A percentile compares a stretch with the other conserved stretches of the same genome.
phyloP scores from a whole-genome alignment of 2,329 filamentous ascomycete genomes.

The Mycosphaerella sp. region DNA sequence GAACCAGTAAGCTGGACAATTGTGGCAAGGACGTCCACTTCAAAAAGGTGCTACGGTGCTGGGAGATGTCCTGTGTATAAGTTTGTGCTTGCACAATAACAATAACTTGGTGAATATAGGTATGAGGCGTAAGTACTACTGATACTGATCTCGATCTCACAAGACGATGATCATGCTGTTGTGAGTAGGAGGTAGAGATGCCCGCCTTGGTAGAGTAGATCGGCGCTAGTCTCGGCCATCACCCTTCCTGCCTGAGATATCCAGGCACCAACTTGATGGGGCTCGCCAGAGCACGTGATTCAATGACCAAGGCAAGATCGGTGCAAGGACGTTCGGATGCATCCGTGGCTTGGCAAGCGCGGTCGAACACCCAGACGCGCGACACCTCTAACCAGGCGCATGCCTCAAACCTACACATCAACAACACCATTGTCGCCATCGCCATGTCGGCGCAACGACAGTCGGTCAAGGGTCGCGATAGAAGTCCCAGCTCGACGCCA shows the following conservation, averaged over 20 bases:
- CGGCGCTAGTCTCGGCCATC: too few species aligned
- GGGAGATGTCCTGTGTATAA: neutral
- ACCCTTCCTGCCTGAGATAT: too few species aligned
- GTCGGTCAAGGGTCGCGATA: constrained; percentile 23
- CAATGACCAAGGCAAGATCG: too few species aligned
- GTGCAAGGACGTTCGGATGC: too few species aligned
- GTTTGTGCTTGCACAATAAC: neutral
- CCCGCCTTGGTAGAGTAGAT: neutral
- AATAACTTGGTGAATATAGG: neutral
- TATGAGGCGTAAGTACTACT: neutral
- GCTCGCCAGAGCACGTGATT: too few species aligned
- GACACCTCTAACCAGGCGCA: neutral
- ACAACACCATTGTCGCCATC: neutral
- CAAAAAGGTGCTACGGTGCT: constrained; percentile 5
- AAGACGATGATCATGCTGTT: neutral
- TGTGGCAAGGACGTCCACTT: constrained; percentile 12
- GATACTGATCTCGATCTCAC: neutral
- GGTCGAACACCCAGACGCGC: neutral
- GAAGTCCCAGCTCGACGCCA: constrained; percentile 34
- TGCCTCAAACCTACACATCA: neutral
- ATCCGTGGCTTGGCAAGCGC: too few species aligned
- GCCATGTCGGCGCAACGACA: constrained; percentile 13
- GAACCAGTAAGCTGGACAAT: neutral
- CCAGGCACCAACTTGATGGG: too few species aligned
- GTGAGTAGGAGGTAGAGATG: neutral